Evolutionary conservation across 2,329 filamentous ascomycete species (phyloP), one percentile per base, ranked within the genome.

Genomic region (Diaporthe vaccinii): DNA sequence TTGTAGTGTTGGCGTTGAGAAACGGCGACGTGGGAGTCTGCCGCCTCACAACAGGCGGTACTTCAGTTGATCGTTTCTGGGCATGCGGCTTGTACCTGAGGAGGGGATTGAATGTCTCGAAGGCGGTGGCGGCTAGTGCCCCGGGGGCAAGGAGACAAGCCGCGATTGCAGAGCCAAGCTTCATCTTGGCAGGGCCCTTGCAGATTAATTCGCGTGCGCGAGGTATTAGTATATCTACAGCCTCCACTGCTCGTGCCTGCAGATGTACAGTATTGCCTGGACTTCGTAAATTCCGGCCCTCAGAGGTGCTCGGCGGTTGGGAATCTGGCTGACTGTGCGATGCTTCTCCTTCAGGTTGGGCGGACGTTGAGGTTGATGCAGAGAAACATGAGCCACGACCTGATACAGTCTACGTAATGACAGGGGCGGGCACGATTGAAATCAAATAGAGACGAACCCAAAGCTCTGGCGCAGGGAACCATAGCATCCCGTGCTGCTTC

Each of bases 1-100:
- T 78, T 34, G 77, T 77, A 15, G 79, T 80, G 53, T 81, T 81
- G 34, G 59, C 75, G 39, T 79, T 81, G 68, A 80, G 62, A n/a
- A 79, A 81, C n/a, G 73, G 46, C 36, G 73, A 62, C 25, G 25
- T 44, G 31, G 51, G 12, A n/a, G 65, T 62, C 51, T 71, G 76
- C 46, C 65, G 61, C 68, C 62, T 75, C 34, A 25, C 25, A 25
- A 62, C 14, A 10, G 41, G 51, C 49, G 72, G 75, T 22, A 46
- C n/a, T 1, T 67, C 58, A 22, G 49, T 20, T 1, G n/a, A 53
- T 25, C 39, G 25, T 22, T 62, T 58, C 5, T 67, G 72, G 6
- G 2, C 4, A 6, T 49, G 41, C 1, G 39, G 57, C 51, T 10
- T 71, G 58, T 74, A 71, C 44, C 67, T 46, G 6, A 76, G 57